Evolutionary conservation across 2,329 filamentous ascomycete genomes (phyloP).

Genomic region (Curvularia verruculosa): DNA sequence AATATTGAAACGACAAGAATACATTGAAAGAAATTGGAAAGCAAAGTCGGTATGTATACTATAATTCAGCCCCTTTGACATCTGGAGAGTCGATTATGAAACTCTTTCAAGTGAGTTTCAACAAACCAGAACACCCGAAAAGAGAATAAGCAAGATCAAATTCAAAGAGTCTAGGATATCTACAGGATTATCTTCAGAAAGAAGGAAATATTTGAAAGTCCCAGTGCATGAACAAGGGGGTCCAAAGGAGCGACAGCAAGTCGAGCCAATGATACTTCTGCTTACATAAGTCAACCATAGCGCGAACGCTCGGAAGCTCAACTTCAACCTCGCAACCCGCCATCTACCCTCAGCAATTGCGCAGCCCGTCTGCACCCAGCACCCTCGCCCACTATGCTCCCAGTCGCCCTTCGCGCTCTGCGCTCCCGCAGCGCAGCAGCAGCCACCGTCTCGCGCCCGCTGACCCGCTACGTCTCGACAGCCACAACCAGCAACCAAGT

Average conservation of each 20-base stretch:
- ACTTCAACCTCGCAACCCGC: conserved; percentile 16
- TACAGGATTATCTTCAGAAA: not conserved
- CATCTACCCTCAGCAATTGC: conserved; percentile 20
- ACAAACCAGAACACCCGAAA: not conserved
- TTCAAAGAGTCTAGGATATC: not conserved
- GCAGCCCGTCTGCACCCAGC: conserved; percentile 24
- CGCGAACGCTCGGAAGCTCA: conserved; percentile 20
- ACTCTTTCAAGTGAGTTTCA: not conserved
- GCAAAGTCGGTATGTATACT: not conserved
- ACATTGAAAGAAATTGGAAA: not conserved
- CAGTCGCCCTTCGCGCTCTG: conserved; percentile 37
- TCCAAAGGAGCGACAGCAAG: not conserved
- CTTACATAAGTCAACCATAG: conserved; percentile 21
- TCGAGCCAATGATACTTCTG: conserved; percentile 9
- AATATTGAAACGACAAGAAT: not conserved
- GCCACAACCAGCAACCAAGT: conserved; percentile 63
- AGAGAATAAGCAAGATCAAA: not conserved
- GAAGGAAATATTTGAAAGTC: not conserved
- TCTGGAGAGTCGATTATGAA: no score
- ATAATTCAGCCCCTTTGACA: not conserved
- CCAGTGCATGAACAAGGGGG: not conserved
- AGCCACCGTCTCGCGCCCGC: conserved; percentile 30
- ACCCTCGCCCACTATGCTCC: conserved; percentile 31
- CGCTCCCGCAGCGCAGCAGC: conserved; percentile 32
- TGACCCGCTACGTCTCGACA: conserved; percentile 32